Percentiles rank a stretch among this genome's conserved stretches.
Evolutionary conservation across 2,329 filamentous ascomycete species (phyloP).

Genomic region (Juglanconis juglandina): DNA sequence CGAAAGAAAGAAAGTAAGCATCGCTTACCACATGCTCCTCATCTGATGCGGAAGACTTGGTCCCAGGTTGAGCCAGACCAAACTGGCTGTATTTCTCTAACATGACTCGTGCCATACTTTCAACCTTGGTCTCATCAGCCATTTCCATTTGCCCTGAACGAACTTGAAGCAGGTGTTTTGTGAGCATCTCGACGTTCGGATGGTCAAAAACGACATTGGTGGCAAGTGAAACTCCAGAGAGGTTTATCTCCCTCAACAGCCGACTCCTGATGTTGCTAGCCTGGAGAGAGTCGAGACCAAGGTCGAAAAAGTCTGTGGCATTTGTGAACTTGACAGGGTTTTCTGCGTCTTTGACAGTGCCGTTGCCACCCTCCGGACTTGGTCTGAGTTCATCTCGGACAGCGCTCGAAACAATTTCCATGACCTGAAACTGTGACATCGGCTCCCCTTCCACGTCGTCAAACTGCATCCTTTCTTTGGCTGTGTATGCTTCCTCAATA

Average conservation of each 20-base stretch:
- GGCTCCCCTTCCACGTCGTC: no score
- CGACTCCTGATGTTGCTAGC: slow-evolving; percentile 6
- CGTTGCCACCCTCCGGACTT: not conserved
- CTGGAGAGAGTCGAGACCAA: slow-evolving; percentile 2
- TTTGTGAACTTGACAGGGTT: not conserved
- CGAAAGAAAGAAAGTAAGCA: no score
- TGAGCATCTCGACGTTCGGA: not conserved
- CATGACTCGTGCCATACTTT: not conserved
- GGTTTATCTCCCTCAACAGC: not conserved
- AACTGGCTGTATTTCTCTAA: slow-evolving; percentile 2
- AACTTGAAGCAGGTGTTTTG: not conserved
- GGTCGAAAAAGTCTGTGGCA: slow-evolving; percentile 1
- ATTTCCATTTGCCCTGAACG: not conserved
- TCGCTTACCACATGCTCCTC: not conserved
- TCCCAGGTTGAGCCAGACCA: not conserved
- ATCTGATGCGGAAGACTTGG: not conserved
- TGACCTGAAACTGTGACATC: not conserved
- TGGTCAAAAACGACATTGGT: slow-evolving; percentile 9
- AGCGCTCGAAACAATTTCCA: not conserved
- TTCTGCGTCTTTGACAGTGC: not conserved
- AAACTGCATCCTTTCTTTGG: not conserved
- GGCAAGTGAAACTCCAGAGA: not conserved
- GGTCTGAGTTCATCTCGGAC: not conserved
- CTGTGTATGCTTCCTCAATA: not conserved
- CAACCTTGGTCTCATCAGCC: not conserved